Conservation (phyloP, 805 yeast genomes). For the Candida broadrunensis region DNA sequence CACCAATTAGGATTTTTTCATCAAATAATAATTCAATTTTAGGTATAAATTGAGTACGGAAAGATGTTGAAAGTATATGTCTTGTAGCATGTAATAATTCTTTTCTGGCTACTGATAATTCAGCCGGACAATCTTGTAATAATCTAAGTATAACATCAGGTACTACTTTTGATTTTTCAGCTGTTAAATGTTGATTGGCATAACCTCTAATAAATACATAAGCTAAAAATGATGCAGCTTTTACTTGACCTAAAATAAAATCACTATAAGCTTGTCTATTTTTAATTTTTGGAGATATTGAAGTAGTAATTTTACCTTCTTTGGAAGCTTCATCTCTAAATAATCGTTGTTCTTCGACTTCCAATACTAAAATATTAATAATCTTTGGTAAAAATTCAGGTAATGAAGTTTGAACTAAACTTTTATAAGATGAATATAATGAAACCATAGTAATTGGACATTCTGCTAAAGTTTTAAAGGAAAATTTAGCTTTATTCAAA, state of each 20-base stretch:
- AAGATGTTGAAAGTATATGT: conserved; percentile 90
- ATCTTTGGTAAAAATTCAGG: conserved; percentile 80
- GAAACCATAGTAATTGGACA: conserved; percentile 97
- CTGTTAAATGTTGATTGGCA: conserved; percentile 56
- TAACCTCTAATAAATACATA: conserved; percentile 86
- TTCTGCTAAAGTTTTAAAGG: conserved; percentile 90
- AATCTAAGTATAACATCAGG: conserved; percentile 86
- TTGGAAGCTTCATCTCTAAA: conserved; percentile 49
- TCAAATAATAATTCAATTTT: conserved; percentile 83
- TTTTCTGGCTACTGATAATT: conserved; percentile 84
- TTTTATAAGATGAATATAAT: conserved; percentile 82
- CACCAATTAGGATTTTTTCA: conserved; percentile 85
- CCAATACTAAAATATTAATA: conserved; percentile 66
- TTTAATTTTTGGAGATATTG: conserved; percentile 70
- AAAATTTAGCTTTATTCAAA: conserved; percentile 65
- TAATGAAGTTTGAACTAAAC: conserved; percentile 64
- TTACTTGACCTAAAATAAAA: conserved; percentile 88
- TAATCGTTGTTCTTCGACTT: conserved; percentile 71
- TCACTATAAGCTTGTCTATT: conserved; percentile 83
- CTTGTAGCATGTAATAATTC: conserved; percentile 92
- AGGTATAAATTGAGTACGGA: conserved; percentile 76
- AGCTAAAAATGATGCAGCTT: conserved; percentile 92
- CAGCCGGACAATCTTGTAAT: conserved; percentile 94
- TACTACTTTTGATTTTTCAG: conserved; percentile 49
- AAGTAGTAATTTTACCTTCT: conserved; percentile 58